Conservation (phyloP, 345 rosid genomes). For the Erucastrum elatum region DNA sequence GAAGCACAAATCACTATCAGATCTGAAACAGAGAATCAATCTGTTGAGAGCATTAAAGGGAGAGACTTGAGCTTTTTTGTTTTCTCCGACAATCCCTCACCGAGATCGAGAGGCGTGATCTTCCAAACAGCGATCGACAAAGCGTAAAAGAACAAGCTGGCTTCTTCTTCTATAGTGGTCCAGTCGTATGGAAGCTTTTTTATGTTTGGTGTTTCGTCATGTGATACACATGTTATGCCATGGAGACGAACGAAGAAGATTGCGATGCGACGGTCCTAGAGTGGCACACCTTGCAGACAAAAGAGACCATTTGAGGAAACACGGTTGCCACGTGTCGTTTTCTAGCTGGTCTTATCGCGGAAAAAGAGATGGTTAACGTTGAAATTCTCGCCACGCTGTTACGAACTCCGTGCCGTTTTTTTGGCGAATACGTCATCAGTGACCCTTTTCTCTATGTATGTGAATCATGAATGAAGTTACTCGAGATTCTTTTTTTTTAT, state of each 20-base stretch:
- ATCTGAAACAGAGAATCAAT: constrained; percentile 12
- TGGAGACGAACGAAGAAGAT: constrained; percentile 26
- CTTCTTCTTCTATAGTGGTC: constrained; percentile 1
- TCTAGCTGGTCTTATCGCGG: constrained; percentile 24
- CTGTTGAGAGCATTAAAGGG: not conserved
- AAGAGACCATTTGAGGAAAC: constrained; percentile 31
- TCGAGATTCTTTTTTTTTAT: too few relatives aligned
- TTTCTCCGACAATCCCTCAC: constrained; percentile 9
- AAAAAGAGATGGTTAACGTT: constrained; percentile 19
- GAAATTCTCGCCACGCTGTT: constrained; percentile 7
- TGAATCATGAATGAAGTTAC: not conserved
- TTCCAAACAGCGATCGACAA: constrained; percentile 28
- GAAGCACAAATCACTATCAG: constrained; percentile 35
- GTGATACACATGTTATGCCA: constrained; percentile 30
- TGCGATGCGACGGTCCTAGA: constrained; percentile 13
- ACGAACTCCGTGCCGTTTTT: constrained; percentile 35
- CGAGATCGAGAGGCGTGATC: constrained; percentile 24
- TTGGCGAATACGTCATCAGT: constrained; percentile 21
- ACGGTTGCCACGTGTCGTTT: constrained; percentile 34
- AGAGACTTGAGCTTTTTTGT: constrained; percentile 1
- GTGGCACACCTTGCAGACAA: constrained; percentile 15
- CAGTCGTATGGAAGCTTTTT: constrained; percentile 28
- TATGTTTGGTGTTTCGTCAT: constrained; percentile 10
- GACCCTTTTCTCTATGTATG: not conserved
- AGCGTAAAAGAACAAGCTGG: constrained; percentile 5